A percentile compares a stretch with the other conserved stretches of the same genome.
Evolutionary conservation across 139 green algal genomes (phyloP).

Genomic region (Pedinophyceae sp.): DNA sequence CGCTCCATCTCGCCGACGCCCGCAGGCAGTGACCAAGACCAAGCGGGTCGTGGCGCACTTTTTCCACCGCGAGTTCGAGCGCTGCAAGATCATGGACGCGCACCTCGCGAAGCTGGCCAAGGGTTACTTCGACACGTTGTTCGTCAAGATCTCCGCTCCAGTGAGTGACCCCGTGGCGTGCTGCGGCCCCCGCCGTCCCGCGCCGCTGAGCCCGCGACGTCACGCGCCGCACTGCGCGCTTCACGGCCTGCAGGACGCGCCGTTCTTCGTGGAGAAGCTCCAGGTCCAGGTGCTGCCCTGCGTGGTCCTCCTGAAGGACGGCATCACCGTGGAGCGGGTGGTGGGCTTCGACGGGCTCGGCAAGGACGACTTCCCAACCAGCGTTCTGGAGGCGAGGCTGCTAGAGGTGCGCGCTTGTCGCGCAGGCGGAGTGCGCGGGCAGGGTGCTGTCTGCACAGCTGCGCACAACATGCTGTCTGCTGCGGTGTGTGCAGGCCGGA

Average conservation of each 20-base stretch:
- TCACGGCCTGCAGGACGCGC: conserved; percentile 23
- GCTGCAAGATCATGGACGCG: conserved; percentile 92
- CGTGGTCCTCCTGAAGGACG: conserved; percentile 60
- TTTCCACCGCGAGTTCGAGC: conserved; percentile 87
- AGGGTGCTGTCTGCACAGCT: no score
- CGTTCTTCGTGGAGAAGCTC: conserved; percentile 92
- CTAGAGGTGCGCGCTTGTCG: conserved; percentile 8
- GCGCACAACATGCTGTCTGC: no score
- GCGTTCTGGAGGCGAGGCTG: conserved; percentile 26
- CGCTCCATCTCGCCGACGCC: no score
- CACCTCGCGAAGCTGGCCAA: conserved; percentile 51
- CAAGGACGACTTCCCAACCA: conserved; percentile 63
- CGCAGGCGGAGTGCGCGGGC: no score
- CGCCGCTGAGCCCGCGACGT: no score
- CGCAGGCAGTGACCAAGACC: conserved; percentile 69
- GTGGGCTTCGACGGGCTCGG: conserved; percentile 82
- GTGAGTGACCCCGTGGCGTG: no score
- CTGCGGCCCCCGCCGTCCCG: no score
- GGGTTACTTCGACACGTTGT: conserved; percentile 76
- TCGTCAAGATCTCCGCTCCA: conserved; percentile 75
- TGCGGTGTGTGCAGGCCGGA: no score
- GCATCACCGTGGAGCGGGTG: conserved; percentile 51
- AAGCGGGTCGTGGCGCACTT: conserved; percentile 74
- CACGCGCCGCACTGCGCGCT: not conserved
- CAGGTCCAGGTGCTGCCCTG: conserved; percentile 74